These are phyloP conservation scores for Thozetella sp. DNA, from an alignment of 495 filamentous ascomycete species.

Conservation along the genomic window DNA sequence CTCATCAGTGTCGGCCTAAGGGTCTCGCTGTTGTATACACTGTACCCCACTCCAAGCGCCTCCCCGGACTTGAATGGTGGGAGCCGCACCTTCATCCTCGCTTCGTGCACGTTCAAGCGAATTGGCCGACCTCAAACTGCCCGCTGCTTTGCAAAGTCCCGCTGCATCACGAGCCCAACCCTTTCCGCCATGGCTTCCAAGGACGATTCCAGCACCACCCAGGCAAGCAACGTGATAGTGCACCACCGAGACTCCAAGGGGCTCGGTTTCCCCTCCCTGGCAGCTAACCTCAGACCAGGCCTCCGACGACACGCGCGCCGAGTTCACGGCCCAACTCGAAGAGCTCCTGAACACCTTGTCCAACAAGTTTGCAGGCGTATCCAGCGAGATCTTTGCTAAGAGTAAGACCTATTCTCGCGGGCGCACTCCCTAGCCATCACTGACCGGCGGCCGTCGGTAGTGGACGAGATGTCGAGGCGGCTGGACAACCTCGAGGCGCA, in stretches of 20 bases:
- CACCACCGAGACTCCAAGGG: too few species aligned
- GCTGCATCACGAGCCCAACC: too few species aligned
- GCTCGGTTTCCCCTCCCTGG: not conserved
- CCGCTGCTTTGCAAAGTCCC: too few species aligned
- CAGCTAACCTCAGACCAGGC: slow-evolving; percentile 16
- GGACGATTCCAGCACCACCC: slow-evolving; percentile 23
- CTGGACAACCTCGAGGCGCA: slow-evolving; percentile 85
- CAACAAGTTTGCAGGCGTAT: slow-evolving; percentile 80
- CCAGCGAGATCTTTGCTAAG: slow-evolving; percentile 84
- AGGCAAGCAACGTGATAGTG: slow-evolving; percentile 32
- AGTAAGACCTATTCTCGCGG: slow-evolving; percentile 52
- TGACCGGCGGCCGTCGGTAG: slow-evolving; percentile 38
- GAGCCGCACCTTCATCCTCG: too few species aligned
- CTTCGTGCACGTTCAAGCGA: too few species aligned
- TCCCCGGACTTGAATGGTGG: too few species aligned
- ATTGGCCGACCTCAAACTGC: too few species aligned
- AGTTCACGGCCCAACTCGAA: slow-evolving; percentile 78
- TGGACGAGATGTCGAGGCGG: slow-evolving; percentile 94
- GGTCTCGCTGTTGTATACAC: not conserved
- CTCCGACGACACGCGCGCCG: slow-evolving; percentile 46
- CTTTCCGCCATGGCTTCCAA: slow-evolving; percentile 30
- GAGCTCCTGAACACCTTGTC: slow-evolving; percentile 82
- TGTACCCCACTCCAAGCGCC: not conserved
- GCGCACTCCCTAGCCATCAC: not conserved
- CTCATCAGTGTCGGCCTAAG: not conserved